Conservation (phyloP, 371 early-diverging fungal species). For the Smittium culicis region DNA sequence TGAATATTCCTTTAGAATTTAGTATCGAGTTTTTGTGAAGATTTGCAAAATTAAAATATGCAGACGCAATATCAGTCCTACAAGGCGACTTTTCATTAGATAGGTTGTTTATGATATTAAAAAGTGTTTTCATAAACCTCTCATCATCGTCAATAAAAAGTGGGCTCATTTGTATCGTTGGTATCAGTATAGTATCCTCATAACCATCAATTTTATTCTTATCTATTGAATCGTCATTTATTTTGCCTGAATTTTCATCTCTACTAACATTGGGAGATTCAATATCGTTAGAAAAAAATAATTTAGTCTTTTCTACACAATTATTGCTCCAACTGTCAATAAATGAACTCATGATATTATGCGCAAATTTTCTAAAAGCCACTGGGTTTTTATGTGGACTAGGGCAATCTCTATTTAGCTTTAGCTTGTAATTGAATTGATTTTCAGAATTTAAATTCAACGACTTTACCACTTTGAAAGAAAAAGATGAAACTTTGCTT, state of each 20-base stretch:
- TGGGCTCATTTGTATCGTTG: slow-evolving; percentile 77
- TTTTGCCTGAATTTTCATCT: not conserved
- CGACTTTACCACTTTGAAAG: slow-evolving; percentile 38
- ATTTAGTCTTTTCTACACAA: not conserved
- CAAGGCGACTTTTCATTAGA: slow-evolving; percentile 14
- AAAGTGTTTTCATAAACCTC: slow-evolving; percentile 38
- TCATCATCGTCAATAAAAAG: slow-evolving; percentile 71
- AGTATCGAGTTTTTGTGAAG: slow-evolving; percentile 45
- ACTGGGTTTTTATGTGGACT: slow-evolving; percentile 51
- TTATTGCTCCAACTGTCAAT: slow-evolving; percentile 28
- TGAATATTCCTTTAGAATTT: slow-evolving; percentile 39
- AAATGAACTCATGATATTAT: slow-evolving; percentile 37
- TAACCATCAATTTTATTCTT: not conserved
- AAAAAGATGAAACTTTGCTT: slow-evolving; percentile 42
- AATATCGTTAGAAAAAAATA: slow-evolving; percentile 16
- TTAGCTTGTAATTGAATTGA: slow-evolving; percentile 3
- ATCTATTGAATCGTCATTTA: not conserved
- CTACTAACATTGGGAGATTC: not conserved
- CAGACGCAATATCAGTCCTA: slow-evolving; percentile 56
- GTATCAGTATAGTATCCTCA: slow-evolving; percentile 51
- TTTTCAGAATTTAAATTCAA: not conserved
- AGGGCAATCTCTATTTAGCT: slow-evolving; percentile 21
- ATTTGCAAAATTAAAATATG: slow-evolving; percentile 86
- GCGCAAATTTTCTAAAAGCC: slow-evolving; percentile 41
- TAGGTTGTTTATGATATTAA: slow-evolving; percentile 31